phyloP scores from a whole-genome alignment of 202 grass and related monocot species.

The Zoysia matrella region DNA sequence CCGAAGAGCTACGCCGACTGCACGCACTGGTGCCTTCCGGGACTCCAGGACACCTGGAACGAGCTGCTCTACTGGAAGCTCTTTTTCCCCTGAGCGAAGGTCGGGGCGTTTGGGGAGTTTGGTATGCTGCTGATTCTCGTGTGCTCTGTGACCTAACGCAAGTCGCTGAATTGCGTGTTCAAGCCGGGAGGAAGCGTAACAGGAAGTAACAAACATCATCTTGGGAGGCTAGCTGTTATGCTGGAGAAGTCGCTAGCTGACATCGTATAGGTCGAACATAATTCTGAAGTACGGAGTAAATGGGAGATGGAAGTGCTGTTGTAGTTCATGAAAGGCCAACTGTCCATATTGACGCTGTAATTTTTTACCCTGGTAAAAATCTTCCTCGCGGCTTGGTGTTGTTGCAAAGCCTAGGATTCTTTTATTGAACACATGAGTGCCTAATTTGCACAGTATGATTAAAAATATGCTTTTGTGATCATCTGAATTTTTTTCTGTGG shows the following conservation, averaged over 20 bases:
- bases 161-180: too few relatives aligned
- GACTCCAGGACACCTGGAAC: slow-evolving; percentile 97
- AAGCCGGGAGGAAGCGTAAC: neutral
- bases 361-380: neutral
- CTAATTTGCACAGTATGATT: neutral
- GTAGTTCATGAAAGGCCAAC: slow-evolving; percentile 16
- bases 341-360: slow-evolving; percentile 21
- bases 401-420: neutral
- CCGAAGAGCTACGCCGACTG: slow-evolving; percentile 92
- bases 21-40: slow-evolving; percentile 92
- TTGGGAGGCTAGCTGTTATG: slow-evolving; percentile 23
- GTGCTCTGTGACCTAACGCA: neutral
- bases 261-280: slow-evolving; percentile 30
- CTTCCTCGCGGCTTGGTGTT: neutral
- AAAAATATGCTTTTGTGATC: neutral
- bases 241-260: slow-evolving; percentile 26
- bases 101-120: neutral
- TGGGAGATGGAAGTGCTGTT: neutral
- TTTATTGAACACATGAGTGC: slow-evolving; percentile 21
- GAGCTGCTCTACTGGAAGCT: slow-evolving; percentile 85
- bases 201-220: neutral
- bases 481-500: neutral
- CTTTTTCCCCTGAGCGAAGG: slow-evolving; percentile 64
- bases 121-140: neutral
- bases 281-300: slow-evolving; percentile 7